These are phyloP conservation scores for Ophiostoma fasciatum DNA, from an alignment of 2,329 filamentous ascomycete species.

Conservation along the genomic window DNA sequence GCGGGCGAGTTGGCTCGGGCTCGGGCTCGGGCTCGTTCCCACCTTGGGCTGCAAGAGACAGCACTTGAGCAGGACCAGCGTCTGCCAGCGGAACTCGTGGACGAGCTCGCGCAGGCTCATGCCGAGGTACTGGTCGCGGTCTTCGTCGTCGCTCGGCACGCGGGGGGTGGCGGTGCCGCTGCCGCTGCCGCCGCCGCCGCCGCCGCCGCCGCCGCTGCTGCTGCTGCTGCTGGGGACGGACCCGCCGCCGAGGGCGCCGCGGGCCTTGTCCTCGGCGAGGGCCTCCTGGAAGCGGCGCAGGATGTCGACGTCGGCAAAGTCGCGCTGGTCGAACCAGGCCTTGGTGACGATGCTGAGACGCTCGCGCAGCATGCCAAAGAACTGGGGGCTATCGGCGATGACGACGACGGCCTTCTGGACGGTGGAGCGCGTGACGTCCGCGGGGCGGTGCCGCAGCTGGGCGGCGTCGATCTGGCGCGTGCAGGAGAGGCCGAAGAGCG, in stretches of 20 bases:
- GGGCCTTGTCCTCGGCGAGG: constrained; percentile 50
- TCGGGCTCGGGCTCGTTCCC: no score
- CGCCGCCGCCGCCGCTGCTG: background rate
- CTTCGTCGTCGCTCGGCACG: constrained; percentile 43
- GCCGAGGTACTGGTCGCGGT: constrained; percentile 78
- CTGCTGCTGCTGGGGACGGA: background rate
- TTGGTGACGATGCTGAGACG: constrained; percentile 80
- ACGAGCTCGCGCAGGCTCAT: constrained; percentile 81
- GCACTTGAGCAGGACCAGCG: constrained; percentile 84
- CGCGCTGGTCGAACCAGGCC: constrained; percentile 90
- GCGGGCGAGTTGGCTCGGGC: no score
- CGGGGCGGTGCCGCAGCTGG: constrained; percentile 59
- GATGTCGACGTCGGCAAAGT: constrained; percentile 87
- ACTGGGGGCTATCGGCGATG: constrained; percentile 78
- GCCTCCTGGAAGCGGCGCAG: constrained; percentile 83
- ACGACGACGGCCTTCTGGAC: constrained; percentile 98
- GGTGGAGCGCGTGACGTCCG: constrained; percentile 90
- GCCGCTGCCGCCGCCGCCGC: background rate
- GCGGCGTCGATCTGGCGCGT: constrained; percentile 79
- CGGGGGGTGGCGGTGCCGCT: background rate
- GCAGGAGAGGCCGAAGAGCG: constrained; percentile 90
- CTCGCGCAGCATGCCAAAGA: constrained; percentile 81
- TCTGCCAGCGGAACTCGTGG: constrained; percentile 89
- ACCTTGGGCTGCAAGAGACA: constrained; percentile 91
- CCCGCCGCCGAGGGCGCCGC: constrained; percentile 26